Evolutionary conservation across 768 basidiomycete genomes (phyloP), one percentile per base, ranked within the genome.

Genomic region (Thelephora ganbajun): DNA sequence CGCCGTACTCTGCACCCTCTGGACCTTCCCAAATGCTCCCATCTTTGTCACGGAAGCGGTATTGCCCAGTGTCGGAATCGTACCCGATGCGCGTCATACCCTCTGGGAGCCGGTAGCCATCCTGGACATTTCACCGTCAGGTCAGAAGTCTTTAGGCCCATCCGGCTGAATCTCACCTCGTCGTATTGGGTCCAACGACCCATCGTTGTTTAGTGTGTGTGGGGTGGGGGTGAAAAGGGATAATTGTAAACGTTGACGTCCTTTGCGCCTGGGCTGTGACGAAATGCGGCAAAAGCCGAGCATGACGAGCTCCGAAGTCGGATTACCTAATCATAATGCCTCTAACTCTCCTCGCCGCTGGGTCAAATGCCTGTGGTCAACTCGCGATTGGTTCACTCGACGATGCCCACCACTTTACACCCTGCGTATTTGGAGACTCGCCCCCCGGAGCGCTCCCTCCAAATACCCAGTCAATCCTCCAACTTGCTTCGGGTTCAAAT

Each of bases 401-500:
- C 34, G 73, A 74, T 42, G 63, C 65, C 0, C 63, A 67, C 53
- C 48, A 50, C 6, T 72, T 74, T 54, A 56, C 52, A 16, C 61
- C 63, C 0, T 70, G 68, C 49, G 46, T 47, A 14, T 73, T 73
- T 53, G 41, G 41, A 0, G 60, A 45, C 5, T 45, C 33, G 22
- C 46, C 48, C 34, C 50, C 54, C 2, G 51, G 59, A 16, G 30
- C 49, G 14, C 57, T 68, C 20, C 67, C 63, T 0, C 42, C 53
- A 6, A 26, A 33, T 39, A 47, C 60, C 14, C n/a, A 42, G 1
- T 36, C 35, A 4, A 60, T 90, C 19, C 12, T 72, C 6, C 61
- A 76, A 18, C 59, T 94, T 52, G 74, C 73, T 1, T 73, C 73
- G 43, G 84, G 91, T 1, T 81, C 86, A 2, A 89, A 87, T 52